These are phyloP conservation scores for Hypoxylon sp. DNA, from an alignment of 2,329 filamentous ascomycete species.

Conservation along the genomic window DNA sequence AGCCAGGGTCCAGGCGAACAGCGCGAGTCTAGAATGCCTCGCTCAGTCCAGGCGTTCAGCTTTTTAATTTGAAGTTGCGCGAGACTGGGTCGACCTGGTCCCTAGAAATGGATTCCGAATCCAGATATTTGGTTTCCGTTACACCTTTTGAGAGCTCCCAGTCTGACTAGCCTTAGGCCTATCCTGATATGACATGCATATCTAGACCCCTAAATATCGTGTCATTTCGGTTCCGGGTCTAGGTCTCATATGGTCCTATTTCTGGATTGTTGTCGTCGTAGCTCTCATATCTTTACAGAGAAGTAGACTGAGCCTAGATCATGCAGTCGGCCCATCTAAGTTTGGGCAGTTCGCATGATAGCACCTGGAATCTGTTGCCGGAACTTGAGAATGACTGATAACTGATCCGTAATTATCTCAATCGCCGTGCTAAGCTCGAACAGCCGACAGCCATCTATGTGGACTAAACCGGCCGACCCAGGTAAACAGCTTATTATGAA, in stretches of 20 bases:
- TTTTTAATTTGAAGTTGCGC: constrained; percentile 34
- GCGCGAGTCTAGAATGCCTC: constrained; percentile 38
- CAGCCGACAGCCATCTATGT: background rate
- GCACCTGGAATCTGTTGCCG: constrained; percentile 2
- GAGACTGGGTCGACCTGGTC: constrained; percentile 24
- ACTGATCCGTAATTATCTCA: constrained; percentile 7
- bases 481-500: constrained; percentile 12
- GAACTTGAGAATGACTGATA: constrained; percentile 9
- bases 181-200: constrained; percentile 21
- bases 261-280: constrained; percentile 23
- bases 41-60: constrained; percentile 42
- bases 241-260: constrained; percentile 30
- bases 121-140: background rate
- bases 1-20: constrained; percentile 19
- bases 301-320: constrained; percentile 22
- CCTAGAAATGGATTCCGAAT: constrained; percentile 3
- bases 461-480: constrained; percentile 18
- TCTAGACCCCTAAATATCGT: constrained; percentile 15
- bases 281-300: constrained; percentile 13
- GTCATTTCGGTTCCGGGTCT: constrained; percentile 31
- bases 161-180: constrained; percentile 18
- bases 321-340: constrained; percentile 30
- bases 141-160: too few relatives aligned
- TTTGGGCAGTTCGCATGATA: constrained; percentile 24
- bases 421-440: background rate